Conservation (phyloP, 2,329 filamentous ascomycete genomes). For the Tolypocladium tropicale region DNA sequence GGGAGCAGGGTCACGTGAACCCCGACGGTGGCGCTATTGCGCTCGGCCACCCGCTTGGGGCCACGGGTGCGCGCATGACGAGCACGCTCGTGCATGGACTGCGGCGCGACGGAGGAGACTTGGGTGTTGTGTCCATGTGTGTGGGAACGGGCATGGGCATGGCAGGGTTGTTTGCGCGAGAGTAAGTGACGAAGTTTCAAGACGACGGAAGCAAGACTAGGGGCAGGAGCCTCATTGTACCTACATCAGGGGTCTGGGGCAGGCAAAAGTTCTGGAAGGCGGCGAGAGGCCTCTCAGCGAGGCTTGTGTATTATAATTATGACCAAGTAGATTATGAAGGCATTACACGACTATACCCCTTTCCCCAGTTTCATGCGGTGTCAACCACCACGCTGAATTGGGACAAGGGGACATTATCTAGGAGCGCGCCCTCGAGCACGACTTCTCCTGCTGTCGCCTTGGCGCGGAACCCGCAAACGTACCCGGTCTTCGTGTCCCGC, state of each 20-base stretch:
- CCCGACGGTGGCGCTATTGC: conserved; percentile 90
- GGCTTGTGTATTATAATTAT: no score
- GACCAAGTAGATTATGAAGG: neutral
- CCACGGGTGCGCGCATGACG: conserved; percentile 75
- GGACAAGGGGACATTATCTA: neutral
- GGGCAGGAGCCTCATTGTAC: neutral
- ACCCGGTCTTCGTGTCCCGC: conserved; percentile 25
- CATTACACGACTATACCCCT: neutral
- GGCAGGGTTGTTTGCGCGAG: conserved; percentile 56
- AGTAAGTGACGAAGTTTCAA: conserved; percentile 29
- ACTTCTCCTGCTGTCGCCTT: neutral
- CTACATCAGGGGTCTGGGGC: neutral
- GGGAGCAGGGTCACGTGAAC: conserved; percentile 64
- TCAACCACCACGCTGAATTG: neutral
- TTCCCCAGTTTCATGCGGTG: neutral
- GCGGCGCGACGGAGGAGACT: conserved; percentile 59
- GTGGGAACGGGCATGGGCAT: conserved; percentile 75
- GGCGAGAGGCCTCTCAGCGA: neutral
- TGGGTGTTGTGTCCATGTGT: conserved; percentile 89
- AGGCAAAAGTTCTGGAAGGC: neutral
- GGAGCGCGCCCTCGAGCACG: no score
- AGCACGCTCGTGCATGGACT: conserved; percentile 57
- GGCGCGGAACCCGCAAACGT: conserved; percentile 20
- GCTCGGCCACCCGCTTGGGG: conserved; percentile 84
- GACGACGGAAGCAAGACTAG: neutral